Evolutionary conservation across 805 yeast genomes (phyloP).

Genomic region (Starmerella asiatica): DNA sequence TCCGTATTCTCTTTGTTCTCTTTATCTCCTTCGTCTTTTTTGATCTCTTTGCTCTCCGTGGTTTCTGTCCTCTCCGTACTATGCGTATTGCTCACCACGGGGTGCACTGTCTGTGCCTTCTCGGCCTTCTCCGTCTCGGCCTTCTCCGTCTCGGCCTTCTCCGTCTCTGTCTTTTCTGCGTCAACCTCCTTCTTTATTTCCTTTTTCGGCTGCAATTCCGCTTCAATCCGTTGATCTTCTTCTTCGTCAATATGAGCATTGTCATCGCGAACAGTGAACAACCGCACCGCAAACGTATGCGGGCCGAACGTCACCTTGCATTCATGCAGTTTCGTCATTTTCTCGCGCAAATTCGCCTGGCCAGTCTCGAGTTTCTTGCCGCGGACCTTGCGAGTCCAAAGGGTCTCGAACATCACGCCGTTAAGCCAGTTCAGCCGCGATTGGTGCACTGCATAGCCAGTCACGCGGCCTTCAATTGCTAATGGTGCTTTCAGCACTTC

Average conservation of each 20-base stretch:
- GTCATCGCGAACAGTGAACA: slow-evolving; percentile 68
- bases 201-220: background rate
- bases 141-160: background rate
- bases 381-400: slow-evolving; percentile 63
- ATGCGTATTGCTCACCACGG: background rate
- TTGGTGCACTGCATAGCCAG: slow-evolving; percentile 40
- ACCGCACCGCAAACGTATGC: slow-evolving; percentile 59
- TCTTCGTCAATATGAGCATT: slow-evolving; percentile 31
- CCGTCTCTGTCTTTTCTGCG: background rate
- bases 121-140: slow-evolving; percentile 1
- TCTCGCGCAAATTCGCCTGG: slow-evolving; percentile 55
- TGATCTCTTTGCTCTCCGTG: slow-evolving; percentile 13
- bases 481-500: slow-evolving; percentile 51
- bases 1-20: background rate
- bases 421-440: slow-evolving; percentile 60
- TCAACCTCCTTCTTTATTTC: background rate
- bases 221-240: slow-evolving; percentile 12
- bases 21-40: background rate
- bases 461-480: slow-evolving; percentile 50
- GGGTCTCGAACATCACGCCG: slow-evolving; percentile 56
- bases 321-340: slow-evolving; percentile 79
- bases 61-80: background rate
- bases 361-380: slow-evolving; percentile 37
- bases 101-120: background rate
- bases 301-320: slow-evolving; percentile 65